Conservation (phyloP, 306 rosid species). For the Abrus pulchellus region DNA sequence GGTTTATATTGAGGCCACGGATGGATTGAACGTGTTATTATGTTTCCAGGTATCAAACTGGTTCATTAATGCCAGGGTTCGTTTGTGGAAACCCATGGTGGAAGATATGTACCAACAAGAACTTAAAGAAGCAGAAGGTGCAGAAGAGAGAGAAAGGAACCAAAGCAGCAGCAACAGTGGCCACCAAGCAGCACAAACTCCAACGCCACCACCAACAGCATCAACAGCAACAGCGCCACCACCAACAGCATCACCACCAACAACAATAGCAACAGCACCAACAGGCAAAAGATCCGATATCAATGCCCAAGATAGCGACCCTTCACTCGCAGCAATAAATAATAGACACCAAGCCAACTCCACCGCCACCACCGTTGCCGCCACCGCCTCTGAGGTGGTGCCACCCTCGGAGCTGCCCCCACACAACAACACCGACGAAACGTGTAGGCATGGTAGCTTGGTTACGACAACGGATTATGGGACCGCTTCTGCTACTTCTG, state of each 20-base stretch:
- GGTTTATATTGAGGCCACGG: not conserved
- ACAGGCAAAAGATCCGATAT: slow-evolving; percentile 69
- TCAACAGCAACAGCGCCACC: slow-evolving; percentile 45
- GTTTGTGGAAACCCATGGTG: slow-evolving; percentile 99
- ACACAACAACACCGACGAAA: slow-evolving; percentile 56
- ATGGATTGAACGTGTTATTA: not conserved
- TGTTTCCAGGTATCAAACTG: slow-evolving; percentile 86
- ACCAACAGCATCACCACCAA: slow-evolving; percentile 36
- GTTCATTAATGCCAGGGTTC: slow-evolving; percentile 99
- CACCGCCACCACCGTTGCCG: slow-evolving; percentile 5
- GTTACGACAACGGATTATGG: slow-evolving; percentile 67
- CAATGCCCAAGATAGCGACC: slow-evolving; percentile 75
- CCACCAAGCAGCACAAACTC: slow-evolving; percentile 64
- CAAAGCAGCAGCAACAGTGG: slow-evolving; percentile 57
- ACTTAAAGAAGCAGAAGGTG: slow-evolving; percentile 65
- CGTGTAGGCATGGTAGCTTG: slow-evolving; percentile 72
- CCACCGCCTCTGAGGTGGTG: slow-evolving; percentile 56
- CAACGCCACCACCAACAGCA: slow-evolving; percentile 60
- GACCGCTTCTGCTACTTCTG: slow-evolving; percentile 64
- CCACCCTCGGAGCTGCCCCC: slow-evolving; percentile 48
- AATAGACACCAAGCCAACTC: slow-evolving; percentile 59
- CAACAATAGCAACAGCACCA: slow-evolving; percentile 52
- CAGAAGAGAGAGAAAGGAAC: slow-evolving; percentile 44
- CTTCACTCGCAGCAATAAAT: slow-evolving; percentile 70
- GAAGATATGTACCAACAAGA: slow-evolving; percentile 99